Base-by-base conservation (phyloP, 768 basidiomycete genomes). In the Brasilioporus rufonigricans region DNA sequence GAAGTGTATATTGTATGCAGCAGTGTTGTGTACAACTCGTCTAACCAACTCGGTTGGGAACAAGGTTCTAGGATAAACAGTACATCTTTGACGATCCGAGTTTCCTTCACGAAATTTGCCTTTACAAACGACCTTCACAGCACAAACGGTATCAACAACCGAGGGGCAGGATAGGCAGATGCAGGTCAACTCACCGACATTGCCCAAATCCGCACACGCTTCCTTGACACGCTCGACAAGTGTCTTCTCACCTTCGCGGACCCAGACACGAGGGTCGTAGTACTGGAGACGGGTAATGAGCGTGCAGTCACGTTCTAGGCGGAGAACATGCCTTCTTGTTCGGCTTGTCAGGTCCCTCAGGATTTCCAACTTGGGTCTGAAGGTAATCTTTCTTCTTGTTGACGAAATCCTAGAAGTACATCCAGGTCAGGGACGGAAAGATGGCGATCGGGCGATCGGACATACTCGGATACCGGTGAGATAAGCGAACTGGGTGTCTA, bases 241-340 rank as follows among this genome's bases (percentile, higher is more conserved):
- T 19, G 93, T 96, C 85, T 95, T 94, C 80, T 98, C 94, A 61
- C 95, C 95, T 76, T 97, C 93, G 66, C 96, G 91, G 48, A 99
- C 93, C 96, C 96, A 99, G 56, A 95, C 87, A 78, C 96, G 91
- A 47, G 94, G 95, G 73, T 96, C 93, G 76, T 96, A 96, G 79
- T 73, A 88, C 89, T 89, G 59, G 14, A 19, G 31, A 38, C 11
- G 19, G 16, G 27, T 44, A 5, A n/a, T 58, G 16, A 56, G 53
- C 33, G 14, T 14, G n/a, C n/a, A 35, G 19, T 23, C 44, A 16
- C 5, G 26, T 49, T 46, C 49, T 4, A 46, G 41, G 13, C 2
- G 10, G 40, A 26, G 19, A 10, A 13, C 55, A 68, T 52, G 86
- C 87, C 85, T 98, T 99, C 90, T 99, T 99, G 86, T 99, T 98